phyloP scores from a whole-genome alignment of 768 basidiomycete species.

The Suillus lakei region DNA sequence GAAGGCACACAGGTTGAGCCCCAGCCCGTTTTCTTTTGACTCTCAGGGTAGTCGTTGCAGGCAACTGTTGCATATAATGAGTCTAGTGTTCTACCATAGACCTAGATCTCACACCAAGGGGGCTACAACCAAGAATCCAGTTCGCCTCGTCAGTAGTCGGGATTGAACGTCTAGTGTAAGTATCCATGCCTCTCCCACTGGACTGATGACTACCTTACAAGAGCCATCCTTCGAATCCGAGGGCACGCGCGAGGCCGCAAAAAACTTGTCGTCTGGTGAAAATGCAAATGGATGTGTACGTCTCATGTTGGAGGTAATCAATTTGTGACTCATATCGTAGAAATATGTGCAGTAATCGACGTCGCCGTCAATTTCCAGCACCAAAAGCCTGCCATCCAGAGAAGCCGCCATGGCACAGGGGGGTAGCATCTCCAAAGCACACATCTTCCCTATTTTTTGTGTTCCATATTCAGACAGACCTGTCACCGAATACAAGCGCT shows the following conservation, averaged over 20 bases:
- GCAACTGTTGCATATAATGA: not conserved
- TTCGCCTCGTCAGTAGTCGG: not conserved
- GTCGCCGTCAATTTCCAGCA: not conserved
- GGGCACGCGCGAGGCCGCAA: not conserved
- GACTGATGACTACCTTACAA: not conserved
- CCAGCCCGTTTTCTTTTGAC: not conserved
- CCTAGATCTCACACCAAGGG: not conserved
- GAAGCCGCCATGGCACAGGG: not conserved
- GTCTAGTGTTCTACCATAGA: not conserved
- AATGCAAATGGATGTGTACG: constrained; percentile 1
- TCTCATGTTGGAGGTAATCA: not conserved
- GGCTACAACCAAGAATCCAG: not conserved
- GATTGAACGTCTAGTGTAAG: not conserved
- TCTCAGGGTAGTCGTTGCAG: not conserved
- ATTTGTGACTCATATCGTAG: not conserved
- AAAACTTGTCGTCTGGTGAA: not conserved
- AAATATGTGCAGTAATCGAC: not conserved
- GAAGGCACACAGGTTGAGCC: too few relatives aligned
- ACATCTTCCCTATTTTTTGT: not conserved
- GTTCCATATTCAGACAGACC: constrained; percentile 3
- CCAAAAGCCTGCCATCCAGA: not conserved
- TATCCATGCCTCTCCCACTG: not conserved
- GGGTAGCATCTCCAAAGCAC: constrained; percentile 1
- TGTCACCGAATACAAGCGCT: constrained; percentile 2
- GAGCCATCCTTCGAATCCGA: not conserved